Base-by-base conservation (phyloP, 139 green algal genomes). In the Mesotaenium endlicherianum region DNA sequence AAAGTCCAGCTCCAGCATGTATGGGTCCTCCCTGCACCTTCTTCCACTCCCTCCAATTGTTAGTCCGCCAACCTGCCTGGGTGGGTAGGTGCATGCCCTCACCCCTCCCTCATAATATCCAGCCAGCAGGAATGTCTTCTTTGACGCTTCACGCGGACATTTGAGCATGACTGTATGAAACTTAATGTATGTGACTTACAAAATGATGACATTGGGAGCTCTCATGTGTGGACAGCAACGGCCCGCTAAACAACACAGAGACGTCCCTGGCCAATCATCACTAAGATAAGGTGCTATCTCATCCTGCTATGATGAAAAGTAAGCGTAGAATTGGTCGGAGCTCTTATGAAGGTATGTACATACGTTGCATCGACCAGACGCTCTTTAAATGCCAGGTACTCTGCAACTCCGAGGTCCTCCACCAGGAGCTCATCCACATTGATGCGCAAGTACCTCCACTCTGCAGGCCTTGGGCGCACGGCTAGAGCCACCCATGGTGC, bases 311-410 rank as follows among this genome's bases (percentile, higher is more conserved):
- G n/a, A n/a, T n/a, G n/a, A n/a, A n/a, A n/a, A n/a, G n/a, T n/a
- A n/a, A n/a, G n/a, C n/a, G n/a, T n/a, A n/a, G n/a, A n/a, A n/a
- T n/a, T n/a, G n/a, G n/a, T n/a, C n/a, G n/a, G n/a, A n/a, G n/a
- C n/a, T n/a, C n/a, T n/a, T n/a, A n/a, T n/a, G n/a, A n/a, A n/a
- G n/a, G n/a, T n/a, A n/a, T n/a, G n/a, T n/a, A n/a, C n/a, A n/a
- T n/a, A n/a, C n/a, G n/a, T n/a, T n/a, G n/a, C 38, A 49, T 67
- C 41, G 16, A 45, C 53, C 17, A 94, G 88, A 0, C 87, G 85
- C 85, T 95, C 92, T 75, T 95, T 95, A 83, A 94, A 91, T 0
- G 80, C 87, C 49, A 95, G 88, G 88, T 94, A 95, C 49, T 92
- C 77, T 5, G 83, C 70, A 1, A 87, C 81, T 0, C 64, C 82